These are phyloP conservation scores for Limnanthes douglasii DNA, from an alignment of 345 rosid species.

Conservation along the genomic window DNA sequence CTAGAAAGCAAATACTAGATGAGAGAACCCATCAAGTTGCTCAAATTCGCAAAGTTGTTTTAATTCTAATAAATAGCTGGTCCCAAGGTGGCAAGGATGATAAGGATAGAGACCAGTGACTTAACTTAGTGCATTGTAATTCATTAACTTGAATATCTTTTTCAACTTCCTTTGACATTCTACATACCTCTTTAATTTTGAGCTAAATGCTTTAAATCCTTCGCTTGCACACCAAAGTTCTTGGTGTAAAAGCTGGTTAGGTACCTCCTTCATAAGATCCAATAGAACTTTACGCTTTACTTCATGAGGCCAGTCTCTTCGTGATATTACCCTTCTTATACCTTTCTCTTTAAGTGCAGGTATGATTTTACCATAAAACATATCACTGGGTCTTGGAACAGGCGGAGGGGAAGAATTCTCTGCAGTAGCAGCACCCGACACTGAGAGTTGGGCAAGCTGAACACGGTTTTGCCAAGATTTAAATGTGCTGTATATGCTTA, in stretches of 20 bases:
- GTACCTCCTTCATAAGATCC: constrained; percentile 89
- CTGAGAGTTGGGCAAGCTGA: constrained; percentile 49
- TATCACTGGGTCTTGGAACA: constrained; percentile 90
- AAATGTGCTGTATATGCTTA: constrained; percentile 74
- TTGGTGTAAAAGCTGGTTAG: constrained; percentile 73
- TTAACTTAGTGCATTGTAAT: neutral
- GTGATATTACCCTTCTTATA: constrained; percentile 77
- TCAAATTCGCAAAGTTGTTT: too few relatives aligned
- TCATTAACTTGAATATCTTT: neutral
- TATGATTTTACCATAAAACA: constrained; percentile 95
- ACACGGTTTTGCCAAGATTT: constrained; percentile 78
- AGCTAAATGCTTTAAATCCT: constrained; percentile 82
- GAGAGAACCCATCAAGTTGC: too few relatives aligned
- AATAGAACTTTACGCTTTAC: constrained; percentile 84
- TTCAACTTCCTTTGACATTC: constrained; percentile 4
- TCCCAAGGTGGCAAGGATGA: too few relatives aligned
- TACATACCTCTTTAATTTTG: constrained; percentile 60
- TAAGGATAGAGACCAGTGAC: too few relatives aligned
- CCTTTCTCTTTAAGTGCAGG: constrained; percentile 97
- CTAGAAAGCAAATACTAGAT: too few relatives aligned
- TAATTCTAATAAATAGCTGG: too few relatives aligned
- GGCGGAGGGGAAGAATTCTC: constrained; percentile 44
- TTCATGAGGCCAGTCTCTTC: constrained; percentile 98
- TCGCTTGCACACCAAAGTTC: constrained; percentile 98
- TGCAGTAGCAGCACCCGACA: constrained; percentile 34